phyloP scores from a whole-genome alignment of 1,284 basidiomycete species.

The Trametes polyzona region DNA sequence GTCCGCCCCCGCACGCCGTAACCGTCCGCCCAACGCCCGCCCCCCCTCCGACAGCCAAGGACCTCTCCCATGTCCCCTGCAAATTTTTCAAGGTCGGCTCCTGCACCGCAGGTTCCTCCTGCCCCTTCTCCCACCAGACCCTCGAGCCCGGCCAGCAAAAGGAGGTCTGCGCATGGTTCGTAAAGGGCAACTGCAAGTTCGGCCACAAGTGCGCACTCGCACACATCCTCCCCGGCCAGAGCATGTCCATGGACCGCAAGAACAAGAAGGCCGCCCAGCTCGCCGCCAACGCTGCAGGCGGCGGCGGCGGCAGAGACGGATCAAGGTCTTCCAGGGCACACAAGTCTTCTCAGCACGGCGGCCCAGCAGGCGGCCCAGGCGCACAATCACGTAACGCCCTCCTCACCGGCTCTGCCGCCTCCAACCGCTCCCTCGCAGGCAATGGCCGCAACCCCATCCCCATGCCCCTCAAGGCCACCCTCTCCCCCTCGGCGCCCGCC shows the following conservation, averaged over 20 bases:
- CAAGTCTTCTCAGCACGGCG: conserved; percentile 26
- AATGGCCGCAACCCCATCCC: conserved; percentile 63
- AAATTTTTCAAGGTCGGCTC: conserved; percentile 96
- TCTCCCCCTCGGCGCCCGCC: conserved; percentile 79
- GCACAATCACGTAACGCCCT: conserved; percentile 46
- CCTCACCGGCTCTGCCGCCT: conserved; percentile 56
- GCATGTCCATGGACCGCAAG: conserved; percentile 95
- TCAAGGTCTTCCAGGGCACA: conserved; percentile 26
- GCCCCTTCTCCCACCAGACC: conserved; percentile 87
- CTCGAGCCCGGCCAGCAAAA: conserved; percentile 81
- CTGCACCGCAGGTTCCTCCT: conserved; percentile 93
- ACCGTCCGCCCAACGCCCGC: not conserved
- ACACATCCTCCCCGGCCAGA: conserved; percentile 93
- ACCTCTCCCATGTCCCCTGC: conserved; percentile 96
- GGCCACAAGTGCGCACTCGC: conserved; percentile 96
- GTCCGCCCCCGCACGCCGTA: not conserved
- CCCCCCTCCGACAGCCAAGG: conserved; percentile 69
- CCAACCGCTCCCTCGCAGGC: conserved; percentile 47
- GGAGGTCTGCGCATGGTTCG: conserved; percentile 94
- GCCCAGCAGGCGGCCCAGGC: conserved; percentile 22
- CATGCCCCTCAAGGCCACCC: conserved; percentile 69
- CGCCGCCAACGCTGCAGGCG: conserved; percentile 54
- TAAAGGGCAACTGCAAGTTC: conserved; percentile 97
- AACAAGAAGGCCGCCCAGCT: conserved; percentile 96
- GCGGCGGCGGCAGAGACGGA: conserved; percentile 43